Evolutionary conservation across 2,329 filamentous ascomycete genomes (phyloP).

Genomic region (Aspergillus tamarii): DNA sequence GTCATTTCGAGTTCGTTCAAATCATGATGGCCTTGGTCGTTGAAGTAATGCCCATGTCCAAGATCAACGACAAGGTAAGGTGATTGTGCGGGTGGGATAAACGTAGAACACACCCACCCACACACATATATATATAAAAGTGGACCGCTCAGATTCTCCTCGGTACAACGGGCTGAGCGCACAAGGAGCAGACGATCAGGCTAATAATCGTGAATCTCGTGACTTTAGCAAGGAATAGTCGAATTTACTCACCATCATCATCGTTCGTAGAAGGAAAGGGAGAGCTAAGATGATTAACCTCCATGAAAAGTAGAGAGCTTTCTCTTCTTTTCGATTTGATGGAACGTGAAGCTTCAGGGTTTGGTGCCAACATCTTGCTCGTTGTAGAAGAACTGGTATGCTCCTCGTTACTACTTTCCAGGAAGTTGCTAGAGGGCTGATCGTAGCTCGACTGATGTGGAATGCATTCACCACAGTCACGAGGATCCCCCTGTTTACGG

Average conservation of each 20-base stretch:
- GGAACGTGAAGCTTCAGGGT: slow-evolving; percentile 37
- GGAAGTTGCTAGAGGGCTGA: slow-evolving; percentile 29
- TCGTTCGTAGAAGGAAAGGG: not conserved
- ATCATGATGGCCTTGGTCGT: slow-evolving; percentile 30
- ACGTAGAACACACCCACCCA: not conserved
- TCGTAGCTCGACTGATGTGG: slow-evolving; percentile 55
- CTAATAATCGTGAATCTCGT: not conserved
- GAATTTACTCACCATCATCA: not conserved
- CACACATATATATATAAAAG: not conserved
- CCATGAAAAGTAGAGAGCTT: slow-evolving; percentile 53
- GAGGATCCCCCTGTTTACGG: slow-evolving; percentile 32
- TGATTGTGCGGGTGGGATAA: not conserved
- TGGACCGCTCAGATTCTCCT: not conserved
- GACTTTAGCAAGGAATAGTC: not conserved
- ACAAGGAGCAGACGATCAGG: not conserved
- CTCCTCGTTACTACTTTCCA: slow-evolving; percentile 31
- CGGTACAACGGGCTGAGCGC: not conserved
- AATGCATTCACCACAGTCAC: slow-evolving; percentile 28
- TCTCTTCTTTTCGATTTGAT: slow-evolving; percentile 52
- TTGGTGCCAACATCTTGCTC: slow-evolving; percentile 46
- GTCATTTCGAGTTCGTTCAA: slow-evolving; percentile 35
- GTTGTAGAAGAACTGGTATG: slow-evolving; percentile 32
- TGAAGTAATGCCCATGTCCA: slow-evolving; percentile 19
- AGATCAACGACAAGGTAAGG: slow-evolving; percentile 8
- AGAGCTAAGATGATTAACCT: slow-evolving; percentile 31